Evolutionary conservation across 495 filamentous ascomycete genomes (phyloP), one percentile per base, ranked within the genome.

Genomic region (Cryomyces antarcticus): DNA sequence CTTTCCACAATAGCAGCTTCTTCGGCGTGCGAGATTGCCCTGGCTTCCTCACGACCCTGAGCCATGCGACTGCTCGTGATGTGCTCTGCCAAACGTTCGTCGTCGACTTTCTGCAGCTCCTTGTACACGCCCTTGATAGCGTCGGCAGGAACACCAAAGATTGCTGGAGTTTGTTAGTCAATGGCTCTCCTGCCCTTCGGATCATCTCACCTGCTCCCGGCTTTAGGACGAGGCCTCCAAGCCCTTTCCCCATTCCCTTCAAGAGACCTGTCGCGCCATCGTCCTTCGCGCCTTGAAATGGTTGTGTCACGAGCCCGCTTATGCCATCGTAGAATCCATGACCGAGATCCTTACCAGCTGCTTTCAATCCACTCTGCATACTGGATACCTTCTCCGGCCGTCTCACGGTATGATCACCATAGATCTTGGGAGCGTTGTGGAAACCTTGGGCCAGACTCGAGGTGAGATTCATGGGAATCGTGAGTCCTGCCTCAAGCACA

Each of bases 311-410:
- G 1, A 89, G 53, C 0, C 80, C 84, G 0, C 75, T 80, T 41
- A 78, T 62, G 28, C 80, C 84, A 48, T 87, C 80, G 37, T 74
- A 73, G 41, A 87, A 66, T 0, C 83, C 82, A 43, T 77, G 72
- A 0, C 62, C 57, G 38, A 92, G 77, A 47, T 47, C 49, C 30
- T 49, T 46, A 10, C 46, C 49, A n/a, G 44, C 46, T 2, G 31
- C 49, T 10, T n/a, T 37, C 4, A 41, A 11, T 11, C 50, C 50
- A 12, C 31, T 30, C 10, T 40, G 41, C 10, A 41, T 28, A 46
- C 45, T 47, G 10, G 11, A 52, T 17, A 55, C 43, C 9, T 41
- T 12, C 11, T 40, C 44, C 4, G 41, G 39, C 17, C 24, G 10
- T 11, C 38, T 38, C 36, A 52, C 46, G 3, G 48, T 47, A 28